Percentiles rank a stretch among this genome's conserved stretches.
Conservation (phyloP, 495 filamentous ascomycete genomes). For the Emericellopsis terricola region DNA sequence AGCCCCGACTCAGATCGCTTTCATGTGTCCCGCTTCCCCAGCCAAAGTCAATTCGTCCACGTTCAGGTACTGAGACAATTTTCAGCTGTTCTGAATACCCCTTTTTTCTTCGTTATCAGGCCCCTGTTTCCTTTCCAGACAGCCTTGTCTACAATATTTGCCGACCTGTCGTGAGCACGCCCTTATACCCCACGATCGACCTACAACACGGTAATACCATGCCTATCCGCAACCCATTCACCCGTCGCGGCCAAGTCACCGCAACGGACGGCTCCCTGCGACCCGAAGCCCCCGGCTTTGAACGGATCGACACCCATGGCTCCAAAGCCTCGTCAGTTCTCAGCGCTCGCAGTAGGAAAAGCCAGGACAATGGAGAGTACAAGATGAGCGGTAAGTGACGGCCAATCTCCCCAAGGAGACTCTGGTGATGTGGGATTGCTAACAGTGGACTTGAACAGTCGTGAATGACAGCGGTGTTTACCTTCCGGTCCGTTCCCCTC, state of each 20-base stretch:
- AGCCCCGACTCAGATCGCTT: no score
- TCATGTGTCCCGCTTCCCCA: no score
- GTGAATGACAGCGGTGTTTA: conserved; percentile 96
- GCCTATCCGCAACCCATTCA: conserved; percentile 65
- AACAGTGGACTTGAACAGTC: conserved; percentile 32
- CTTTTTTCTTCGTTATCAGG: no score
- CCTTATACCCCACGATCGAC: no score
- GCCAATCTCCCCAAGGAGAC: neutral
- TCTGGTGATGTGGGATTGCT: no score
- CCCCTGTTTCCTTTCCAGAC: no score
- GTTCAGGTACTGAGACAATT: no score
- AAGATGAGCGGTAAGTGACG: conserved; percentile 60
- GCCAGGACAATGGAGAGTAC: conserved; percentile 50
- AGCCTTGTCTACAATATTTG: no score
- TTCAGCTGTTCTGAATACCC: no score
- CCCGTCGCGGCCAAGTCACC: conserved; percentile 34
- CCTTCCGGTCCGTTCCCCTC: conserved; percentile 50
- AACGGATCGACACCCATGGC: conserved; percentile 34
- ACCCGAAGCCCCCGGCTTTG: conserved; percentile 22
- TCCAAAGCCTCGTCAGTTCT: conserved; percentile 40
- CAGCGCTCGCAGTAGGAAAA: conserved; percentile 38
- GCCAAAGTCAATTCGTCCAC: no score
- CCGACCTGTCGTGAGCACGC: no score
- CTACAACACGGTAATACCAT: no score
- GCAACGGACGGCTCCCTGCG: conserved; percentile 14